These are phyloP conservation scores for Fusarium lyarnte DNA, from an alignment of 2,329 filamentous ascomycete genomes.

Conservation along the genomic window DNA sequence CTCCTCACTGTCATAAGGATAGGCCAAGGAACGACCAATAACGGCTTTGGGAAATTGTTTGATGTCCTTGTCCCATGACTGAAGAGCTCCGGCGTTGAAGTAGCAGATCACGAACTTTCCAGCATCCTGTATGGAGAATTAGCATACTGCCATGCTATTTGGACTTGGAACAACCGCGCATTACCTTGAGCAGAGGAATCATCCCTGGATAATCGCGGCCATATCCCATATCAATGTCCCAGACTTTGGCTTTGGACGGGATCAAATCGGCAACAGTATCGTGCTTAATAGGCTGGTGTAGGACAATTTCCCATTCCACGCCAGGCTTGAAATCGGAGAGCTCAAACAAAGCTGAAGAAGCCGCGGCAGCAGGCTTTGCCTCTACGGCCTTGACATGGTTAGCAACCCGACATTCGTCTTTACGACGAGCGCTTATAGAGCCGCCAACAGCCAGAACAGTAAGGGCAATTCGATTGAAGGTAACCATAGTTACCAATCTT, in stretches of 20 bases:
- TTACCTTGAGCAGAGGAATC: constrained; percentile 45
- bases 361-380: background rate
- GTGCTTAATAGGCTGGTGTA: constrained; percentile 45
- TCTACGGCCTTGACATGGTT: constrained; percentile 1
- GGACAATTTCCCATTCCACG: constrained; percentile 45
- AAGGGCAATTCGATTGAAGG: constrained; percentile 21
- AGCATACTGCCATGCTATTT: background rate
- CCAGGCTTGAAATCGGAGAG: constrained; percentile 42
- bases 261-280: constrained; percentile 38
- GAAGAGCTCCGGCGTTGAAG: constrained; percentile 47
- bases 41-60: constrained; percentile 38
- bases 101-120: constrained; percentile 49
- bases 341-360: background rate
- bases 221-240: constrained; percentile 47
- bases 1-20: constrained; percentile 43
- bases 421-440: constrained; percentile 23
- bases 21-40: constrained; percentile 40
- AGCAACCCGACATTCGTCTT: constrained; percentile 13
- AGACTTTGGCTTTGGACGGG: constrained; percentile 42
- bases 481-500: constrained; percentile 25
- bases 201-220: constrained; percentile 39
- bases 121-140: constrained; percentile 16
- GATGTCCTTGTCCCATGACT: constrained; percentile 44
- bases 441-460: constrained; percentile 23
- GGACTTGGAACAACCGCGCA: background rate